These are phyloP conservation scores for Paraphoma sp. DNA, from an alignment of 2,329 filamentous ascomycete species.

Conservation along the genomic window DNA sequence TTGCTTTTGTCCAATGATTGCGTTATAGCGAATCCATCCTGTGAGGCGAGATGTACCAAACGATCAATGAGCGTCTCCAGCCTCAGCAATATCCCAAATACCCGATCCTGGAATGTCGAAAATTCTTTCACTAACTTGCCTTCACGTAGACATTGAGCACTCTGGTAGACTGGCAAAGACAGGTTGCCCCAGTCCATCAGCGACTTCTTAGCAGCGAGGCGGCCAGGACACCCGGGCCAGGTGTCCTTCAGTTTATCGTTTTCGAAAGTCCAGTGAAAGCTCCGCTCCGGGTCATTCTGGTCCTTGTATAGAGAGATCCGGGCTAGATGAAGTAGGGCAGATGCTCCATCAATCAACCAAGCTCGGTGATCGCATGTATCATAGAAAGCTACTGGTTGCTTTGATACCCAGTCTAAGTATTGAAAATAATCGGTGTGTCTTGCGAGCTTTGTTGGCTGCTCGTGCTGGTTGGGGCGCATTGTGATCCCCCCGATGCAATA, in stretches of 20 bases:
- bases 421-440: constrained; percentile 5
- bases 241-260: constrained; percentile 1
- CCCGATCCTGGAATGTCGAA: background rate
- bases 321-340: constrained; percentile 46
- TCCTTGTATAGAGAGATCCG: constrained; percentile 3
- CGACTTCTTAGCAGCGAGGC: background rate
- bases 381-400: constrained; percentile 20
- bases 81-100: background rate
- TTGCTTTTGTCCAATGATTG: background rate
- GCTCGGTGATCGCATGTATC: constrained; percentile 34
- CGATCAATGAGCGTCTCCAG: constrained; percentile 3
- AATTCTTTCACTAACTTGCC: background rate
- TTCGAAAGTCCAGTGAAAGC: constrained; percentile 6
- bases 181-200: constrained; percentile 5
- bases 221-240: constrained; percentile 1
- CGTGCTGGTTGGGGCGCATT: constrained; percentile 2
- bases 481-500: constrained; percentile 3
- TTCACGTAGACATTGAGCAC: background rate
- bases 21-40: background rate
- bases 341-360: constrained; percentile 48
- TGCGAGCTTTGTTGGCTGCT: constrained; percentile 1
- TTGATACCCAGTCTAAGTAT: background rate
- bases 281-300: background rate
- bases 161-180: constrained; percentile 1
- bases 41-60: background rate